Base-by-base conservation (phyloP, 495 filamentous ascomycete species). In the Penicilliopsis zonata region DNA sequence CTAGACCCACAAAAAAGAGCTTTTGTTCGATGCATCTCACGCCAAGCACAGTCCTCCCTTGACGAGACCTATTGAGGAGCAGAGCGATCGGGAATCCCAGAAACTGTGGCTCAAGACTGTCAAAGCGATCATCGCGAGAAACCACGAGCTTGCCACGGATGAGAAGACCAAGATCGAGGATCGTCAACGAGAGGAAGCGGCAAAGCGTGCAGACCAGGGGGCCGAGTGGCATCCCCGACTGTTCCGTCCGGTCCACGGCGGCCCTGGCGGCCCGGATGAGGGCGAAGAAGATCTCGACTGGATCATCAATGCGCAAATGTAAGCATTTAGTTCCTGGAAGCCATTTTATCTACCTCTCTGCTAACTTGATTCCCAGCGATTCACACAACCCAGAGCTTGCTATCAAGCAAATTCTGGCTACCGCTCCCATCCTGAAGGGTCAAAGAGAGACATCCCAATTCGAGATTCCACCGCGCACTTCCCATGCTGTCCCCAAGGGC, bases 131-230 rank as follows among this genome's bases (percentile, higher is more conserved):
- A 81, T 76, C 43, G 72, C 78, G 18, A 70, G 76, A 32, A 84
- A 99, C 45, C 92, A 99, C 47, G 80, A 85, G 42, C 64, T 72
- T 8, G 90, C 90, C 3, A 99, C 90, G 5, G 85, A 88, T 24
- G 90, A 94, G 50, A 99, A 99, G 62, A 86, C 78, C 12, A 82
- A 80, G 54, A 83, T 96, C 43, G 90, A 99, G 50, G 86, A 96
- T 37, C 73, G 63, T 43, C 90, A 99, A 57, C 69, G 90, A 49
- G 77, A 83, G 23, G 87, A 95, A 48, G 84, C 92, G 2, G 82
- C 86, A 23, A 74, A 74, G 49, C 74, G 90, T 41, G 70, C 67
- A 19, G 76, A 86, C 18, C 77, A 90, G 7, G 85, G 81, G 29
- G 64, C 88, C 9, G 86, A 93, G 37, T 99, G 92, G 92, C 76